Conservation (phyloP, 331 rosid species). For the Malus hybrid region DNA sequence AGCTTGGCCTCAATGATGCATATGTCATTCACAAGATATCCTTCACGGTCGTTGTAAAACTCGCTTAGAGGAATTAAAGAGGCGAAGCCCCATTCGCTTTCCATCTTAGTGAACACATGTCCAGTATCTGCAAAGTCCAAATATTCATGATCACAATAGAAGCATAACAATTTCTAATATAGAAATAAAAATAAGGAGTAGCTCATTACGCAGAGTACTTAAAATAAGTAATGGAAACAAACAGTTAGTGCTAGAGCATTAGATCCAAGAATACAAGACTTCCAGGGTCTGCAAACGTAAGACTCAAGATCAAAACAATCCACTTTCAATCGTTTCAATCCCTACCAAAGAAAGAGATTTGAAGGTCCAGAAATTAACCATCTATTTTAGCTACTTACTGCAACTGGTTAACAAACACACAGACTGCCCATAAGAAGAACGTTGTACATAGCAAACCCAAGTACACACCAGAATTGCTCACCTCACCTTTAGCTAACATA, state of each 20-base stretch:
- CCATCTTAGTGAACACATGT: background rate
- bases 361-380: background rate
- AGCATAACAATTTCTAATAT: too few species aligned
- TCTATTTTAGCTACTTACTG: background rate
- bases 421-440: background rate
- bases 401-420: background rate
- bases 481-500: background rate
- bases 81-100: background rate
- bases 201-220: background rate
- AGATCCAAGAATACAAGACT: background rate
- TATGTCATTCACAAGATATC: constrained; percentile 4
- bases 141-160: background rate
- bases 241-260: background rate
- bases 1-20: background rate
- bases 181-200: background rate
- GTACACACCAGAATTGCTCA: background rate
- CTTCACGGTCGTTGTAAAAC: background rate
- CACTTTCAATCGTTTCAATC: background rate
- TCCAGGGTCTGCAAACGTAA: background rate
- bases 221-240: background rate
- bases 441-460: background rate
- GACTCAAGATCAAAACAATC: background rate
- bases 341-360: background rate
- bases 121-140: background rate
- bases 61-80: background rate